phyloP scores from a whole-genome alignment of 495 filamentous ascomycete species.

The Rostrohypoxylon terebratum region DNA sequence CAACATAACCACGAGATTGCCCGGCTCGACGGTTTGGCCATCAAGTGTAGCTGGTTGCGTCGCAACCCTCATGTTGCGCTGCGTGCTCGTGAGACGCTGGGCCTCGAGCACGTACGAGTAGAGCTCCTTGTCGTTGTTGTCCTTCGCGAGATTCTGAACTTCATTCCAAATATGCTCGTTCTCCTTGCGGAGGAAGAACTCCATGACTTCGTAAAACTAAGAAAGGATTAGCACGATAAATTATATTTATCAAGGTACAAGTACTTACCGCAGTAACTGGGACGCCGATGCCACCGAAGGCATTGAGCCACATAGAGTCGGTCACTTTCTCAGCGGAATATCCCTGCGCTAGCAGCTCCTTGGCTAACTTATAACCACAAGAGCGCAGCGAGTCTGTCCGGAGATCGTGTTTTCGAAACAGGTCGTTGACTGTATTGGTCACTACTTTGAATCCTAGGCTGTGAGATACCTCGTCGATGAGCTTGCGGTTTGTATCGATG shows the following conservation, averaged over 20 bases:
- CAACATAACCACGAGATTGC: conserved; percentile 46
- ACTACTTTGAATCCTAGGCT: conserved; percentile 32
- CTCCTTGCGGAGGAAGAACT: conserved; percentile 56
- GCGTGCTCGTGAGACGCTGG: conserved; percentile 47
- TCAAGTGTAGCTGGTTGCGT: conserved; percentile 42
- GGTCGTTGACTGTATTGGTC: conserved; percentile 9
- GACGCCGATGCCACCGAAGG: conserved; percentile 54
- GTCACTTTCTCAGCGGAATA: conserved; percentile 47
- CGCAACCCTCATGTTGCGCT: conserved; percentile 48
- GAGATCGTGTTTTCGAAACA: conserved; percentile 30
- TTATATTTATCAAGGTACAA: neutral
- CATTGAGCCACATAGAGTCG: conserved; percentile 51
- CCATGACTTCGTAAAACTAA: conserved; percentile 60
- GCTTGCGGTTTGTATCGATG: conserved; percentile 43
- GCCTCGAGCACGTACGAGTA: conserved; percentile 50
- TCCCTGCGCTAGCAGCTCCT: conserved; percentile 44
- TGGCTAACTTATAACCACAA: conserved; percentile 46
- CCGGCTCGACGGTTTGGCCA: conserved; percentile 44
- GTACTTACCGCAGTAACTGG: conserved; percentile 51
- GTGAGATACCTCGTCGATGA: conserved; percentile 45
- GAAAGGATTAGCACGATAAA: conserved; percentile 32
- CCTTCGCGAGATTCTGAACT: conserved; percentile 59
- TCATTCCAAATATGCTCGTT: conserved; percentile 61
- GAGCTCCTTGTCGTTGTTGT: conserved; percentile 47
- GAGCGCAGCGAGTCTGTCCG: conserved; percentile 46